These are phyloP conservation scores for Hyaloscypha variabilis DNA, from an alignment of 495 filamentous ascomycete species.

Conservation along the genomic window DNA sequence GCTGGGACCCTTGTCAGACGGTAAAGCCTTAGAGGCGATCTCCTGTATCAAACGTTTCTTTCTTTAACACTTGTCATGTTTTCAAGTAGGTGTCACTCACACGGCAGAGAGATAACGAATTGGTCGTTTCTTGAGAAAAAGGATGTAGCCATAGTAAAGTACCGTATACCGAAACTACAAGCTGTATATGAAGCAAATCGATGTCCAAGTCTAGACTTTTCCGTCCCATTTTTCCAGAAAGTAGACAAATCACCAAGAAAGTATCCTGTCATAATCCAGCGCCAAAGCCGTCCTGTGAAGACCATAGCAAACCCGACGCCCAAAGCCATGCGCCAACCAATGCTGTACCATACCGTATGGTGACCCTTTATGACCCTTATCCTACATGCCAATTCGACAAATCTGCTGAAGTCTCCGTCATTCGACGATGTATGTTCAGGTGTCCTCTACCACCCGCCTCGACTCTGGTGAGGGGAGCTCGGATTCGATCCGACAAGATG, in stretches of 20 bases:
- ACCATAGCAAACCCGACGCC: slow-evolving; percentile 33
- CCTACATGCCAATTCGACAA: slow-evolving; percentile 28
- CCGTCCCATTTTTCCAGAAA: slow-evolving; percentile 5
- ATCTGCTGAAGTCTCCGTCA: slow-evolving; percentile 8
- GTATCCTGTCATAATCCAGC: slow-evolving; percentile 26
- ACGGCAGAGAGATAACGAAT: not conserved
- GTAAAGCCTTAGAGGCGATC: not conserved
- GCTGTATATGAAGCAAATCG: not conserved
- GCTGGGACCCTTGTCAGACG: slow-evolving; percentile 12
- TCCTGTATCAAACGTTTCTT: not conserved
- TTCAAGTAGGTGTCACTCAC: slow-evolving; percentile 7
- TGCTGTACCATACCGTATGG: slow-evolving; percentile 31
- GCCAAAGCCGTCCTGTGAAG: slow-evolving; percentile 29
- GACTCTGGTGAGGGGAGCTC: slow-evolving; percentile 34
- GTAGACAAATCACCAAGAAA: slow-evolving; percentile 14
- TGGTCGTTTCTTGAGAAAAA: not conserved
- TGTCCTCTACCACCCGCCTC: slow-evolving; percentile 24
- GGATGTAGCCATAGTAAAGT: not conserved
- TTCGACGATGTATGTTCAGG: not conserved
- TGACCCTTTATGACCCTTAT: slow-evolving; percentile 29
- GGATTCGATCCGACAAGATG: slow-evolving; percentile 38
- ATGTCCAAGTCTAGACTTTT: slow-evolving; percentile 27
- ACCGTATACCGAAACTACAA: not conserved
- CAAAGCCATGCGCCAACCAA: slow-evolving; percentile 33
- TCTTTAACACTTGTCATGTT: slow-evolving; percentile 1